phyloP scores from a whole-genome alignment of 2,329 filamentous ascomycete species.

The Didymella keratinophila region DNA sequence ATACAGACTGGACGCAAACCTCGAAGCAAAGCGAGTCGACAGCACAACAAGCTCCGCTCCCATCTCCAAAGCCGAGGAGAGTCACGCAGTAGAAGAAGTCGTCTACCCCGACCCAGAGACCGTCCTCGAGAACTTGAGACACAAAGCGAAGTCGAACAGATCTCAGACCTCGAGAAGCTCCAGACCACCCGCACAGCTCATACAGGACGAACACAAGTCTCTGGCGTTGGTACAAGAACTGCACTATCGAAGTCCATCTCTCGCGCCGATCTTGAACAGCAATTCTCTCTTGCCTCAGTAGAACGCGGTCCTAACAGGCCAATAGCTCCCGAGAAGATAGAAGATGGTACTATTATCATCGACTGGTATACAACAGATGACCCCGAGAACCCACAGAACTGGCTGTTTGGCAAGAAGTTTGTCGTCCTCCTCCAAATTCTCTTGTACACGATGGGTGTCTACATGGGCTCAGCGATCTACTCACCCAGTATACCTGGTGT shows the following conservation, averaged over 20 bases:
- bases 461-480: background rate
- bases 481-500: background rate
- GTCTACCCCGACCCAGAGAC: background rate
- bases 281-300: background rate
- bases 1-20: background rate
- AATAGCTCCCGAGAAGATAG: background rate
- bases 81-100: background rate
- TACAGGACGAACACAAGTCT: background rate
- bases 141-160: background rate
- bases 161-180: background rate
- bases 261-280: background rate
- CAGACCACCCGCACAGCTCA: background rate
- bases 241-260: background rate
- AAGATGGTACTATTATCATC: background rate
- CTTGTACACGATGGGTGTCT: background rate
- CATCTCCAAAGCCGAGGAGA: background rate
- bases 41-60: background rate
- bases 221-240: background rate
- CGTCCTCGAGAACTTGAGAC: background rate
- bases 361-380: background rate
- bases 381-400: background rate
- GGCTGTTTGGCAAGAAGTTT: background rate
- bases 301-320: background rate
- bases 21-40: background rate
- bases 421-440: background rate